These are phyloP conservation scores for Pistacia atlantica DNA, from an alignment of 345 rosid species.

Conservation along the genomic window DNA sequence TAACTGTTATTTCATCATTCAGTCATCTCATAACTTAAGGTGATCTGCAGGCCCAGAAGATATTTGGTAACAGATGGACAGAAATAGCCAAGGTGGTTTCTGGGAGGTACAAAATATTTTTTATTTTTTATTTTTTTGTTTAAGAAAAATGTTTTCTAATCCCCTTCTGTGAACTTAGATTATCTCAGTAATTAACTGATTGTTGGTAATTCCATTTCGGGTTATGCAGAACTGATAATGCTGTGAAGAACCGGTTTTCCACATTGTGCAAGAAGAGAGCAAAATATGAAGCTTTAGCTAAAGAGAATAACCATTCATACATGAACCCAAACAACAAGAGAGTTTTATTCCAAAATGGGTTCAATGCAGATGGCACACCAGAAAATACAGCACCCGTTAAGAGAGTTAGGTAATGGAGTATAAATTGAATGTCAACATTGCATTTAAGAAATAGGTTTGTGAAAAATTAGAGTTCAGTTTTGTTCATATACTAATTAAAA, in stretches of 20 bases:
- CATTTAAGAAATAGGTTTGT: not conserved
- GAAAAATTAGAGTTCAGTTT: not conserved
- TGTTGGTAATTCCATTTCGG: conserved; percentile 1
- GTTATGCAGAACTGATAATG: conserved; percentile 89
- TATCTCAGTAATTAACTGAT: not conserved
- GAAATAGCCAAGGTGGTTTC: conserved; percentile 99
- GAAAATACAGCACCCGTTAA: conserved; percentile 52
- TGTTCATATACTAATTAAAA: not conserved
- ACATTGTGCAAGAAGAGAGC: conserved; percentile 97
- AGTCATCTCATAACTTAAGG: conserved; percentile 18
- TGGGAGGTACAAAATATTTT: conserved; percentile 65
- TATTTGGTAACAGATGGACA: conserved; percentile 98
- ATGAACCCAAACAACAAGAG: conserved; percentile 76
- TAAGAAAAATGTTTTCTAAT: not conserved
- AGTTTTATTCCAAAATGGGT: conserved; percentile 46
- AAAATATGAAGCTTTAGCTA: conserved; percentile 85
- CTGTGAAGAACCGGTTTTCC: conserved; percentile 96
- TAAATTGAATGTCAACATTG: conserved; percentile 5
- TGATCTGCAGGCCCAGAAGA: conserved; percentile 80
- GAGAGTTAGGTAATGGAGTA: conserved; percentile 49
- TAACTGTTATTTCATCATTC: conserved; percentile 15
- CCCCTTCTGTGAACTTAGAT: not conserved
- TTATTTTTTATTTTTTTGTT: not conserved
- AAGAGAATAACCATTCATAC: conserved; percentile 60
- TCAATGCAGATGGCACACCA: conserved; percentile 38